Evolutionary conservation across 108 stramenopile species (phyloP), one percentile per base, ranked within the genome.

Genomic region (Thalassiosira profunda): DNA sequence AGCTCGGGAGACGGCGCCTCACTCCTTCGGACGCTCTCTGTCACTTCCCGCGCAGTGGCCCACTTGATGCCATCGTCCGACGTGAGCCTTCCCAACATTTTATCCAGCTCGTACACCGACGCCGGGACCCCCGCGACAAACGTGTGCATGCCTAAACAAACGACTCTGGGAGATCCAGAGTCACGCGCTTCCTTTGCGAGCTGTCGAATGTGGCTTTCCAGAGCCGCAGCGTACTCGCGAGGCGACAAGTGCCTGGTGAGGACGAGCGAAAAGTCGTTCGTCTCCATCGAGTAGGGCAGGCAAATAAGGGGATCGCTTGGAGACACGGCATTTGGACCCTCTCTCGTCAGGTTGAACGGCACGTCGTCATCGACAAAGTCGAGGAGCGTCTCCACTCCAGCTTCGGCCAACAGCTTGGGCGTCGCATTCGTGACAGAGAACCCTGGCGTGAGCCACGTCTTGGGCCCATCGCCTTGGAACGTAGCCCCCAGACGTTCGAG

Each of bases 61-160:
- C 61, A 73, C 7, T 12, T 38, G 18, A 63, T 63, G 55, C 58
- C 58, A 5, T 3, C 28, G 29, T 23, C 21, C 17, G 37, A 20
- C 24, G 30, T 56, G 1, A 73, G 63, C 42, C 45, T 63, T 2
- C 18, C 14, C 6, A 73, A 55, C 41, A 63, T 36, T 28, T 57
- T 57, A 28, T 48, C 63, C 23, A 73, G 45, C 26, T 63, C 72
- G 12, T 64, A 17, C 24, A 58, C 72, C 40, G 49, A 36, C 4
- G 72, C 72, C 5, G 72, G 72, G n/a, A 45, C 48, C 29, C 72
- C 72, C 15, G 72, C 49, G 7, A 73, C 55, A 63, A 73, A 73
- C 15, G 72, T 73, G 31, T 73, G 72, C 63, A 73, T 26, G 12
- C 72, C 72, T 2, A 73, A 46, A 18, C 72, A 73, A 26, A 73